Conservation (phyloP, 228 moss, liverwort and hornwort species). For the Sphagnum fallax region DNA sequence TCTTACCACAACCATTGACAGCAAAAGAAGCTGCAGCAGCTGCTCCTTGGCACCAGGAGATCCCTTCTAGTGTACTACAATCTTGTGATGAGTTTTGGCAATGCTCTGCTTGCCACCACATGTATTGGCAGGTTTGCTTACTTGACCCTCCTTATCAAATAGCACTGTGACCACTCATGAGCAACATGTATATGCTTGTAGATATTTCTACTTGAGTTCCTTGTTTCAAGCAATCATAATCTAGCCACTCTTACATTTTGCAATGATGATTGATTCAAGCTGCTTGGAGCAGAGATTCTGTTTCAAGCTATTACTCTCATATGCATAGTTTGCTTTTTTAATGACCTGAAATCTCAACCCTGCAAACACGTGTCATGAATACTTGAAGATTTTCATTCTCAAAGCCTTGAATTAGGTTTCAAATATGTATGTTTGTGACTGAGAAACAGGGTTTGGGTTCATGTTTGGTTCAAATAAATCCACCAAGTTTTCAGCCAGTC, state of each 20-base stretch:
- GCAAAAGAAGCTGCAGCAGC: conserved; percentile 64
- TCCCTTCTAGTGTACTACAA: conserved; percentile 66
- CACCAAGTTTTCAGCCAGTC: background rate
- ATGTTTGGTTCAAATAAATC: background rate
- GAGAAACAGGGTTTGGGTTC: background rate
- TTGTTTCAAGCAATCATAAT: background rate
- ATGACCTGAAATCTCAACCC: no score
- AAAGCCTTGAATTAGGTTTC: background rate
- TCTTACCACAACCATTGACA: conserved; percentile 50
- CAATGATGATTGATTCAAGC: background rate
- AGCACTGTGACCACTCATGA: background rate
- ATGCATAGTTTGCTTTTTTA: background rate
- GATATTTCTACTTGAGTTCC: conserved; percentile 8
- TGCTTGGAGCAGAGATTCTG: background rate
- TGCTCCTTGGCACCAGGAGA: conserved; percentile 59
- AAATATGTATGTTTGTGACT: background rate
- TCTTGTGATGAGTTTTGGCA: conserved; percentile 76
- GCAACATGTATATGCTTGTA: conserved; percentile 15
- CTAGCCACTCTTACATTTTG: background rate
- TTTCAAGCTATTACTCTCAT: background rate
- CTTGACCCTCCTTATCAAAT: background rate
- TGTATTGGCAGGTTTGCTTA: conserved; percentile 90
- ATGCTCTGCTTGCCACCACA: conserved; percentile 71
- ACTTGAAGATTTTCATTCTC: background rate
- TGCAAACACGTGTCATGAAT: no score